Conservation (phyloP, 345 rosid species). For the Leavenworthia alabamica region DNA sequence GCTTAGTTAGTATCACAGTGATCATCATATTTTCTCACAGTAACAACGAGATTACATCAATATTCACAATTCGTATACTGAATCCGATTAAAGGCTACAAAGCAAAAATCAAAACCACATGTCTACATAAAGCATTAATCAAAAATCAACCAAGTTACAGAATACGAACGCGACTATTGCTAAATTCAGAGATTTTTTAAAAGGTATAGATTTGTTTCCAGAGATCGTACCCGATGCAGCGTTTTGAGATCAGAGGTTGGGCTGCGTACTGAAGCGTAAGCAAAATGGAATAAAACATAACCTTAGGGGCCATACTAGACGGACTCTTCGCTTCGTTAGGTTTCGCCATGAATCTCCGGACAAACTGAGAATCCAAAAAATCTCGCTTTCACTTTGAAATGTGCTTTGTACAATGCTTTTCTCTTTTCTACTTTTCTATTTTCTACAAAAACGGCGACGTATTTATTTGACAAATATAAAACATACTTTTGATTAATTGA, state of each 20-base stretch:
- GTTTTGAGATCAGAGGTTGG: conserved; percentile 91
- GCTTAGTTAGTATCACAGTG: background rate
- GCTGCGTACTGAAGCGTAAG: conserved; percentile 88
- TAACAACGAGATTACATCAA: background rate
- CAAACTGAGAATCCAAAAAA: background rate
- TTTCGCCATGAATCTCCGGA: conserved; percentile 38
- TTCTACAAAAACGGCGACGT: conserved; percentile 7
- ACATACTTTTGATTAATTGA: too few relatives aligned
- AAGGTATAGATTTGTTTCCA: background rate
- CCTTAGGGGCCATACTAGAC: conserved; percentile 35
- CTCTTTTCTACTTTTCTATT: background rate
- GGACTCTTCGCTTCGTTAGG: conserved; percentile 17
- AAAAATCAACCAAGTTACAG: background rate
- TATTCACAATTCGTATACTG: background rate
- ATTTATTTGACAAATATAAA: background rate
- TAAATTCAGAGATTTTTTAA: background rate
- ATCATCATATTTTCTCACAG: background rate
- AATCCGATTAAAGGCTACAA: background rate
- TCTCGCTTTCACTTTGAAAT: conserved; percentile 1
- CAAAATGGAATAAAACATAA: conserved; percentile 62
- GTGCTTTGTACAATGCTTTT: background rate
- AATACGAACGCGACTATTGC: background rate
- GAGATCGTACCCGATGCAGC: conserved; percentile 57
- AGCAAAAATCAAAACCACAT: background rate
- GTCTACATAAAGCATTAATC: background rate